Evolutionary conservation across 2,329 filamentous ascomycete species (phyloP).

Genomic region (Aspergillus sp.): DNA sequence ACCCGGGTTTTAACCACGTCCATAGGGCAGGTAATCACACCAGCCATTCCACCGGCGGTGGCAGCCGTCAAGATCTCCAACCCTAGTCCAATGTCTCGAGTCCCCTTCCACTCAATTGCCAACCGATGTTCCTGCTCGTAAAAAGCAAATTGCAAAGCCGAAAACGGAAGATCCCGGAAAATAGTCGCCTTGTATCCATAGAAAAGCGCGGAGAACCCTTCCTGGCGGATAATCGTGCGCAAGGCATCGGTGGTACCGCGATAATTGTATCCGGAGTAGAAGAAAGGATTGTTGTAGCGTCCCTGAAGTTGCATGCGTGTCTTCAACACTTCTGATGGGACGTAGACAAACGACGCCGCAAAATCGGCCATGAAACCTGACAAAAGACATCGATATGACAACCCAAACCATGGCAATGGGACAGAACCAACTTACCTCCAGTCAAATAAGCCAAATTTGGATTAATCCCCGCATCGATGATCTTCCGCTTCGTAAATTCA

Average conservation of each 20-base stretch:
- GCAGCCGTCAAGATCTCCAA: conserved; percentile 85
- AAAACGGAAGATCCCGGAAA: conserved; percentile 89
- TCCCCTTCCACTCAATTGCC: conserved; percentile 70
- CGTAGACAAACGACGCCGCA: conserved; percentile 85
- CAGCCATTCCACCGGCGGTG: conserved; percentile 82
- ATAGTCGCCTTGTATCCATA: conserved; percentile 96
- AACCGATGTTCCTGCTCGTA: conserved; percentile 87
- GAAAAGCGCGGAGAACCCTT: conserved; percentile 81
- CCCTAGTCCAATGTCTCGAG: conserved; percentile 73
- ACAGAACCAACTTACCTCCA: conserved; percentile 52
- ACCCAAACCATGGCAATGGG: conserved; percentile 7
- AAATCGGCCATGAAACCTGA: conserved; percentile 86
- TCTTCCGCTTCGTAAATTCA: conserved; percentile 82
- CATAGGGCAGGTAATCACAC: conserved; percentile 87
- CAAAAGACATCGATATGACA: conserved; percentile 3
- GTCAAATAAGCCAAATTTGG: conserved; percentile 78
- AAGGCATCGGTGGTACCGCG: conserved; percentile 74
- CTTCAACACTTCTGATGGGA: conserved; percentile 94
- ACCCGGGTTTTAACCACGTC: conserved; percentile 96
- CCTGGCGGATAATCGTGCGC: conserved; percentile 70
- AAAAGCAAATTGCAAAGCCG: conserved; percentile 93
- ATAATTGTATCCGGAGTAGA: conserved; percentile 94
- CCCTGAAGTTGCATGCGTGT: conserved; percentile 94
- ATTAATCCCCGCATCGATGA: conserved; percentile 77
- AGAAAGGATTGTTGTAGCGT: conserved; percentile 88